Evolutionary conservation across 169 alveolate genomes (phyloP), one percentile per base, ranked within the genome.

Genomic region (Babesia gibsoni): DNA sequence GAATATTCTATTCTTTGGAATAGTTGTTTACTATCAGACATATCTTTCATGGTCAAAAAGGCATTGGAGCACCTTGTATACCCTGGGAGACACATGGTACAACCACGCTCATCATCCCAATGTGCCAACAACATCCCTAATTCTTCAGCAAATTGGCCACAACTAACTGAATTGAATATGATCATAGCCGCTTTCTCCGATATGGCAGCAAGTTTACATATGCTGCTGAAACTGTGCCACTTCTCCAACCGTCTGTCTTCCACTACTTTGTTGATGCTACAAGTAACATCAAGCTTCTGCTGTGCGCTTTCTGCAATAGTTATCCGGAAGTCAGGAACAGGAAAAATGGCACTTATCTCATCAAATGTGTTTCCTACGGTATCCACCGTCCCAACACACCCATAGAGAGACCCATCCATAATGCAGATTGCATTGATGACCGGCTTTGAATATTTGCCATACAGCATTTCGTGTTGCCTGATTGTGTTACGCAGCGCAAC

Each of bases 71-170:
- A 49, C 46, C 69, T 52, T 25, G 85, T 77, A 68, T 77, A 77
- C 14, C 85, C 85, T 14, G 85, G 85, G n/a, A 77, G 69, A 22
- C 81, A 77, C 67, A 77, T 35, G 16, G 61, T 66, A 25, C 43
- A 53, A 7, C 52, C 39, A 42, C 33, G 14, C 10, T 77, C 74
- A 4, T 54, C 61, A 45, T 56, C 69, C 64, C 58, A 67, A 20
- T 32, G 49, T 18, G 57, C 81, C 52, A 77, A 41, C 50, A 66
- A 37, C 85, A 77, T 77, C 27, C 85, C 80, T 16, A 77, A 37
- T 18, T 77, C 85, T 16, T 37, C 59, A 18, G 29, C 50, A 18
- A n/a, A 32, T 20, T 65, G 43, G n/a, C 74, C 73, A 20, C 32
- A 12, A 6, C 63, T 36, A 33, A 66, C 20, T 29, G 35, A 50